phyloP scores from a whole-genome alignment of 768 basidiomycete genomes.

The Tylopilus felleus region DNA sequence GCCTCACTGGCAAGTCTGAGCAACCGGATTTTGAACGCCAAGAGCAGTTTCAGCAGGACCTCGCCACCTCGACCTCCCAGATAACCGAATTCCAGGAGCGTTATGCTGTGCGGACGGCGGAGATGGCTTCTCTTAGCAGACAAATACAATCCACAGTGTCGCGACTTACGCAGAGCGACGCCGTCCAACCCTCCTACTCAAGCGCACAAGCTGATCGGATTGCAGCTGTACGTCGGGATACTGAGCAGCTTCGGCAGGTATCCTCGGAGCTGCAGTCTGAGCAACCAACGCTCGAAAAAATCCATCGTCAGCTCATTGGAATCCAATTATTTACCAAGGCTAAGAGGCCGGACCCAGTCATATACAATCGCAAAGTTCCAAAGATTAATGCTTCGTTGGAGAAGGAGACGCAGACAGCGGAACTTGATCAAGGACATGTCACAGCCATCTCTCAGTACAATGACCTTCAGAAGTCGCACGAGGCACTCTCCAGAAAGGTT shows the following conservation, averaged over 20 bases:
- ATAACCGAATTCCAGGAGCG: not conserved
- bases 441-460: not conserved
- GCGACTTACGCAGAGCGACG: conserved; percentile 2
- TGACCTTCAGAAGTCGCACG: conserved; percentile 3
- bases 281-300: too few relatives aligned
- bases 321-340: too few relatives aligned
- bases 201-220: too few relatives aligned
- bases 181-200: too few relatives aligned
- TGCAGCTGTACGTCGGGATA: not conserved
- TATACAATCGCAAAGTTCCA: not conserved
- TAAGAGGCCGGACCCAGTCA: not conserved
- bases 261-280: too few relatives aligned
- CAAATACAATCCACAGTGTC: not conserved
- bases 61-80: not conserved
- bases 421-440: conserved; percentile 1
- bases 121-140: not conserved
- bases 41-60: not conserved
- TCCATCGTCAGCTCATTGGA: too few relatives aligned
- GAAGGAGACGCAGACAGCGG: not conserved
- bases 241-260: not conserved
- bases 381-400: not conserved
- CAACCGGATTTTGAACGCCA: too few relatives aligned
- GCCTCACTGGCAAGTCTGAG: too few relatives aligned
- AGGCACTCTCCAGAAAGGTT: not conserved
- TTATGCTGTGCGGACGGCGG: not conserved